Base-by-base conservation (phyloP, 73 alveolate species). In the Paramecium sonneborni region DNA sequence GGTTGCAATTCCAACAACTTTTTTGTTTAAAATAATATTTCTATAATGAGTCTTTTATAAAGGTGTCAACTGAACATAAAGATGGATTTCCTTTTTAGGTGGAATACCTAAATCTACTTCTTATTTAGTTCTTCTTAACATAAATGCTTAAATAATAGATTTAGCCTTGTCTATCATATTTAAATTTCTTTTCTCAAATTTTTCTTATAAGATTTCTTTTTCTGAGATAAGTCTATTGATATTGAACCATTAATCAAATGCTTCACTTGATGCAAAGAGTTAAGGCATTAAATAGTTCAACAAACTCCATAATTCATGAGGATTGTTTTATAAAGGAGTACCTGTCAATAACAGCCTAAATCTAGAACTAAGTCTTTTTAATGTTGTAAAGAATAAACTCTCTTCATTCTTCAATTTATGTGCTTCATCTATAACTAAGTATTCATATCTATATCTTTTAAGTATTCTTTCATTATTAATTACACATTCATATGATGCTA, bases 401-500 rank as follows among this genome's bases (percentile, higher is more conserved):
- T 94, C 96, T 57, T 98, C 99, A 93, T 98, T 98, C 92, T 98
- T 98, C 69, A 98, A 93, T 76, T 99, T 96, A 57, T 98, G 99
- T 23, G 99, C 99, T 93, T 98, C 99, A 89, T 98, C 99, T 5
- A 98, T 95, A 12, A 98, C 97, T 92, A 98, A 93, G 79, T 94
- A 96, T 57, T 97, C 98, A 24, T 28, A 86, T 12, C 10, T 68
- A 18, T 35, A 86, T 62, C 30, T 37, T 1, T 57, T 32, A 18
- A 86, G 52, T 10, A 39, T 56, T 32, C 72, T 18, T 12, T 52
- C 88, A 32, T 52, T 39, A 24, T 38, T 38, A 14, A 37, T 58
- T 20, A 86, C 72, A 9, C 99, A 98, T 94, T 97, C 99, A 90
- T 96, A 96, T n/a, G 99, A 94, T 14, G 99, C 97, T 24, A 97